Base-by-base conservation (phyloP, 2,329 filamentous ascomycete species). In the Stagonosporopsis chrysanthemi region DNA sequence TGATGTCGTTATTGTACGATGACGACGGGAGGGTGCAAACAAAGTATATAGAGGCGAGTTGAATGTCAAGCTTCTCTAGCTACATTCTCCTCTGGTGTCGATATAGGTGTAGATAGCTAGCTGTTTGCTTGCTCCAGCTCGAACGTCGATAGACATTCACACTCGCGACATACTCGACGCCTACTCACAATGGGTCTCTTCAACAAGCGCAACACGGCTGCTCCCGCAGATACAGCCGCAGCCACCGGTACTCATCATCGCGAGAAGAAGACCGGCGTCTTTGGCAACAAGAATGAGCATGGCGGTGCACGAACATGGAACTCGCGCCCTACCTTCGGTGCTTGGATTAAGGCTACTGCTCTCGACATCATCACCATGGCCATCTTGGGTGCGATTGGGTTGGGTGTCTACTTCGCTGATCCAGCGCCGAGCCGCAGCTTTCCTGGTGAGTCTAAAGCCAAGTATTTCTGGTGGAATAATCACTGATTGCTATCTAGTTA, bases 391-490 rank as follows among this genome's bases (percentile, higher is more conserved):
- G 85, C 82, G 12, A 77, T 90, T 44, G 88, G 88, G 15, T 81
- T 91, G 0, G 88, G 87, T 56, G 87, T 90, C 52, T 90, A 90
- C 76, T 78, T 83, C 61, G 86, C 87, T 2, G 79, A 84, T 15
- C 89, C 89, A 0, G 87, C 88, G 0, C 86, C 88, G 0, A 85
- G 83, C 6, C 83, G 88, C n/a, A 89, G 86, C 9, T 91, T 91
- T 71, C 83, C 89, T 38, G 54, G 69, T 71, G 60, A 35, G 67
- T 56, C 1, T 24, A 6, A 7, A 6, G 4, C n/a, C 2, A 3
- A 28, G 15, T 2, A 41, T n/a, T 19, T 19, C 15, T 36, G 3
- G 1, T 33, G 2, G 19, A 14, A 33, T 23, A 9, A n/a, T 12
- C 22, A 24, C 23, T 39, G 9, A 52, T 22, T 23, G 22, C 7